Percentiles rank a stretch among this genome's conserved stretches.
Evolutionary conservation across 208 protist species (phyloP).

Genomic region (Leishmania guyanensis): DNA sequence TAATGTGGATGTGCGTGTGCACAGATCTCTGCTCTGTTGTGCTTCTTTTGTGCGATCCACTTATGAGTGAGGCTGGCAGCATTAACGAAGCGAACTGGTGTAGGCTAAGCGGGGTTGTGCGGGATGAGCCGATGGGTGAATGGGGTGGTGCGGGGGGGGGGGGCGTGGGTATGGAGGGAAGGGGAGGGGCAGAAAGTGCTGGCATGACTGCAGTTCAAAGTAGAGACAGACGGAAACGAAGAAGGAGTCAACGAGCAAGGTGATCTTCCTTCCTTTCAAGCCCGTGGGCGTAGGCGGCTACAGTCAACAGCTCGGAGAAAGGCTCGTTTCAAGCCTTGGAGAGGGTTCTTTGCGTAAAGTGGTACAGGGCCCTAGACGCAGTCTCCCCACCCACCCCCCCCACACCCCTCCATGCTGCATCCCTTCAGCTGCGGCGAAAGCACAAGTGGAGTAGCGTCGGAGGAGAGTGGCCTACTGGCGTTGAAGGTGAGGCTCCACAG

Average conservation of each 20-base stretch:
- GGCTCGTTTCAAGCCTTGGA: neutral
- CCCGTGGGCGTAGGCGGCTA: neutral
- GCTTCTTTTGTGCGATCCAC: neutral
- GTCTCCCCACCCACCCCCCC: neutral
- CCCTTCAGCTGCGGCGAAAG: neutral
- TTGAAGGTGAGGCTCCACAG: neutral
- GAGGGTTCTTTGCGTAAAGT: neutral
- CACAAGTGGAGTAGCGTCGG: neutral
- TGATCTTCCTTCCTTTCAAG: neutral
- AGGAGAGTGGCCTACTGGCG: neutral
- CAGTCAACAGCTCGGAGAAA: neutral
- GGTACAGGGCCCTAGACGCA: neutral
- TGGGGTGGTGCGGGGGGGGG: neutral
- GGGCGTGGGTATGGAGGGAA: neutral
- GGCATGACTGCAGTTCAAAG: neutral
- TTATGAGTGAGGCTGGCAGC: neutral
- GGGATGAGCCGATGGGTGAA: neutral
- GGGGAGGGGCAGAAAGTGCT: neutral
- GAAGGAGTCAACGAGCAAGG: neutral
- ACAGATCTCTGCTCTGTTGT: no score
- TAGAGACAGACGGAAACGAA: neutral
- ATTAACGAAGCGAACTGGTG: neutral
- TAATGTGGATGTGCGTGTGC: no score
- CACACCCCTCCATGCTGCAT: neutral
- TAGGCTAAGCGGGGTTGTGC: neutral